Evolutionary conservation across 768 basidiomycete genomes (phyloP), one percentile per base, ranked within the genome.

Genomic region (Daedaleopsis sinensis): DNA sequence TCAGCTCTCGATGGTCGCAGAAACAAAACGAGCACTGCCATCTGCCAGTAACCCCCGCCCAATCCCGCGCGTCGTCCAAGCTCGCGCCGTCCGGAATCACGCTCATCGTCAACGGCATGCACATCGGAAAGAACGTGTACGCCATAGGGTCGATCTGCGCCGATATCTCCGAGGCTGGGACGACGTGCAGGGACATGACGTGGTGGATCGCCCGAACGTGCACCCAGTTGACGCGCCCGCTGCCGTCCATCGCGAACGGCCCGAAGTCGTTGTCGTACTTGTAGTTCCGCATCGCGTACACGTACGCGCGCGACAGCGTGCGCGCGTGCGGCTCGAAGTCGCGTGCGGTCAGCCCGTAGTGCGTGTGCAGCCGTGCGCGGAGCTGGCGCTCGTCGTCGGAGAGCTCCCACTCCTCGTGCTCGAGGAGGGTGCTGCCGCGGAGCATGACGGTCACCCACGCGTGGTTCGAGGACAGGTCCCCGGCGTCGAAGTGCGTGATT

Each of bases 1-100:
- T 66, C 39, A 91, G 77, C 50, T 86, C 86, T 6, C 86, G 74
- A 67, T 91, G 88, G 69, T 91, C 88, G 55, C 82, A 80, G 67
- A 88, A 91, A 55, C 82, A 85, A 67, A 89, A 90, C n/a, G 82
- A 80, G 13, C 85, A 80, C 5, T 75, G 73, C 89, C 89, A 91
- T 16, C 71, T 36, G 0, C 89, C 89, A 36, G 77, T 76, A 0
- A 90, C 72, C 3, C 85, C 84, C 1, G 81, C 84, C 86, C 86
- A 87, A 69, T 88, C 86, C 47, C 66, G 60, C 53, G 72, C 75
- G 46, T 71, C 66, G 44, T 76, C 71, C 16, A 80, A 61, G 57
- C 79, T 70, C 50, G 80, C 42, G 1, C 69, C 78, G 1, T 66
- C 66, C 2, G 81, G 79, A 4, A 84, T 72, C 49, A 81, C 59